These are phyloP conservation scores for Prillingera fragicola DNA, from an alignment of 1,284 basidiomycete species.

Conservation along the genomic window DNA sequence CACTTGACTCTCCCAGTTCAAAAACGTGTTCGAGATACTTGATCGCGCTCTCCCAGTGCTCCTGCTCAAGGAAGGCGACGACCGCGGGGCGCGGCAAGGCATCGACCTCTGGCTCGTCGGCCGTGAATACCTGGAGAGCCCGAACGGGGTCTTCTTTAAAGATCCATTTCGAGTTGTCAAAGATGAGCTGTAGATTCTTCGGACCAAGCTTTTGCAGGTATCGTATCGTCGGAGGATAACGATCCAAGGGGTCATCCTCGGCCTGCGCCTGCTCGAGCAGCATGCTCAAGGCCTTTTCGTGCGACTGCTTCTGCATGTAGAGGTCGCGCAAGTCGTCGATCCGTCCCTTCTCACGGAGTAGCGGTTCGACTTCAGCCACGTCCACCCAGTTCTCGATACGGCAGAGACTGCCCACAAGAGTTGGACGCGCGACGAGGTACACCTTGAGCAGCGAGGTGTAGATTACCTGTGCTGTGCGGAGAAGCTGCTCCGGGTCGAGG, in stretches of 20 bases:
- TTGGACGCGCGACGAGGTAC: slow-evolving; percentile 77
- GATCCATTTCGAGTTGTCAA: slow-evolving; percentile 76
- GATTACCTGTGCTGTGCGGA: slow-evolving; percentile 84
- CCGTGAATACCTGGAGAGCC: slow-evolving; percentile 86
- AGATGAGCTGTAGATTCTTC: slow-evolving; percentile 69
- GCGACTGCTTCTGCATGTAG: slow-evolving; percentile 94
- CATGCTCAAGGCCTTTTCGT: slow-evolving; percentile 75
- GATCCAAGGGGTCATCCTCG: slow-evolving; percentile 70
- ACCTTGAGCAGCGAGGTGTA: slow-evolving; percentile 95
- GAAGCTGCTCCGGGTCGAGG: slow-evolving; percentile 70
- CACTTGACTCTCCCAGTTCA: slow-evolving; percentile 62
- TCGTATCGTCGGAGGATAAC: slow-evolving; percentile 72
- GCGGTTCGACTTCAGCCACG: slow-evolving; percentile 86
- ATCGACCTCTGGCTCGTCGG: slow-evolving; percentile 73
- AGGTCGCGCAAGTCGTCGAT: slow-evolving; percentile 83
- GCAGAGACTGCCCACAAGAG: slow-evolving; percentile 79
- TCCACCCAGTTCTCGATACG: slow-evolving; percentile 95
- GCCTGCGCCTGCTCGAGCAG: slow-evolving; percentile 71
- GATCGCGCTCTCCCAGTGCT: slow-evolving; percentile 63
- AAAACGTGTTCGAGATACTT: slow-evolving; percentile 86
- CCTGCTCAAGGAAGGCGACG: slow-evolving; percentile 67
- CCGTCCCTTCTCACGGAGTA: slow-evolving; percentile 78
- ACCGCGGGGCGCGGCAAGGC: slow-evolving; percentile 68
- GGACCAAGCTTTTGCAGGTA: slow-evolving; percentile 89
- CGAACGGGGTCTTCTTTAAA: slow-evolving; percentile 66